Percentiles rank a stretch among this genome's conserved stretches.
Evolutionary conservation across 805 yeast genomes (phyloP).

Genomic region (Tanozyma kutaoensis): DNA sequence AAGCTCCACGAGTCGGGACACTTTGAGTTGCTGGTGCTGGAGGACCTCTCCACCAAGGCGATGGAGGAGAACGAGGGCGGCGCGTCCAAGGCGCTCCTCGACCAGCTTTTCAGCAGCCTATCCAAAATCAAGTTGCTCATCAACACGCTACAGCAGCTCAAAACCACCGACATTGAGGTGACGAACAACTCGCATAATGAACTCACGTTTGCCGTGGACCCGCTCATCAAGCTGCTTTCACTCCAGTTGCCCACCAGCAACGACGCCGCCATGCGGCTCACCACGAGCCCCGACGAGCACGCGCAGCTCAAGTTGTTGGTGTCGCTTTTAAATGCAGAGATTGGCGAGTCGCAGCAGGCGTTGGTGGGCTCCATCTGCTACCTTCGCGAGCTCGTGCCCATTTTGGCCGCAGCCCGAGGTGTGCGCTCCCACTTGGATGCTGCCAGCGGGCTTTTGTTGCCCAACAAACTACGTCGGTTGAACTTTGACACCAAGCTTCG

Average conservation of each 20-base stretch:
- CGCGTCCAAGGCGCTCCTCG: conserved; percentile 8
- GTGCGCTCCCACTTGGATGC: conserved; percentile 6
- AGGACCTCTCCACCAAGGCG: conserved; percentile 12
- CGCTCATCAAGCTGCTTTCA: conserved; percentile 5
- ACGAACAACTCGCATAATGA: conserved; percentile 13
- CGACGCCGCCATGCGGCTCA: conserved; percentile 1
- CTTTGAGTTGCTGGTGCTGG: conserved; percentile 16
- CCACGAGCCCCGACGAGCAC: conserved; percentile 3
- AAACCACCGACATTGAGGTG: conserved; percentile 13
- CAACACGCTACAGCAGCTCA: conserved; percentile 19
- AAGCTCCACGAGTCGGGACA: conserved; percentile 8
- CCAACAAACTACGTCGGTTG: conserved; percentile 18
- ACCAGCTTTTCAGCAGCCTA: conserved; percentile 14
- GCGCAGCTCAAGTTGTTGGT: conserved; percentile 8
- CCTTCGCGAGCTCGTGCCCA: conserved; percentile 16
- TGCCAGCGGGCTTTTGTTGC: conserved; percentile 5
- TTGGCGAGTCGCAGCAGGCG: conserved; percentile 3
- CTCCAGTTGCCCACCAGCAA: conserved; percentile 5
- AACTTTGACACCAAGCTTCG: conserved; percentile 18
- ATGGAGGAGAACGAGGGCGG: conserved; percentile 5
- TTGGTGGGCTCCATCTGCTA: conserved; percentile 21
- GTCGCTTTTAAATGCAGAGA: conserved; percentile 11
- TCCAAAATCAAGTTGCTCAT: conserved; percentile 18
- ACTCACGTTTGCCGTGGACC: conserved; percentile 17
- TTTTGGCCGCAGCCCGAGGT: conserved; percentile 11